Evolutionary conservation across 371 early-diverging fungal species (phyloP), one percentile per base, ranked within the genome.

Genomic region (Phascolomyces articulosus): DNA sequence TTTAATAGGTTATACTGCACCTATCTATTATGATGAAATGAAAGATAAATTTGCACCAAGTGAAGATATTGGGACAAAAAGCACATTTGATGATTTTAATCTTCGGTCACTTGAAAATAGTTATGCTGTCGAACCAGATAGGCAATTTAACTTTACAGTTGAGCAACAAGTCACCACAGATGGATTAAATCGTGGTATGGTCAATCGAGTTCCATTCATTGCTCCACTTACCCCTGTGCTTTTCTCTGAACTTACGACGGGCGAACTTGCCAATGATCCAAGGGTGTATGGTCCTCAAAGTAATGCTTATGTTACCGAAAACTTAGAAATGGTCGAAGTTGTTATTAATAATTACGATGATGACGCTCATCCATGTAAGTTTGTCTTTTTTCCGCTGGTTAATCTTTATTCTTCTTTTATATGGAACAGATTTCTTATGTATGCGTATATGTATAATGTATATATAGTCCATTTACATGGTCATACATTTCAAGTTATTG

Each of bases 401-500:
- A n/a, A n/a, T n/a, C n/a, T n/a, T n/a, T n/a, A n/a, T n/a, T n/a
- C n/a, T n/a, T n/a, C n/a, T n/a, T n/a, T n/a, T n/a, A n/a, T n/a
- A n/a, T n/a, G n/a, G n/a, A n/a, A n/a, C n/a, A n/a, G n/a, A n/a
- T n/a, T n/a, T 74, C 24, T 24, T 38, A 40, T 16, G 6, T 15
- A 18, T 11, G 26, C n/a, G n/a, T n/a, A n/a, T n/a, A n/a, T n/a
- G n/a, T n/a, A n/a, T n/a, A n/a, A n/a, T n/a, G n/a, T n/a, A 28
- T 31, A 0, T 49, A 6, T 26, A 44, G 72, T 92, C 85, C 94
- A 94, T 77, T 73, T 93, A n/a, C 94, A 94, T 71, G 95, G 95
- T 11, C 91, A 94, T 72, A 70, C 68, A 24, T 94, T 94, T 83
- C 90, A 91, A 65, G 67, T 94, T 26, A 79, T 92, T 38, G 87